Evolutionary conservation across 2,329 filamentous ascomycete genomes (phyloP), one percentile per base, ranked within the genome.

Genomic region (Microdochium paspali): DNA sequence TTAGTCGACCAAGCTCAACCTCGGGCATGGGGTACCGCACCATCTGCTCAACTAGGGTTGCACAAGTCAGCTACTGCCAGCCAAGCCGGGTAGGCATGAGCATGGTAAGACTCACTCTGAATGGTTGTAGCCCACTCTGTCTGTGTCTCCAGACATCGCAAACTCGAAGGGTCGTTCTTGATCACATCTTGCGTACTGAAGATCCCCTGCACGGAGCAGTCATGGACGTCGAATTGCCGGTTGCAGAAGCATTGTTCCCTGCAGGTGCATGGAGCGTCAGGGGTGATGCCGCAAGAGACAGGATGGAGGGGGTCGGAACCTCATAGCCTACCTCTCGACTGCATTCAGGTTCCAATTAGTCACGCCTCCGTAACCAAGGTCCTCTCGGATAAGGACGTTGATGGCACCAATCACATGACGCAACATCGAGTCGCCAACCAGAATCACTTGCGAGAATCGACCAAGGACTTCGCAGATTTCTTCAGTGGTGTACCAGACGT

Each of bases 371-470:
- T 72, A 73, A 6, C 70, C 70, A 24, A 74, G 51, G 53, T 74
- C 65, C 50, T 69, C 67, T 6, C 70, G 58, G 26, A 73, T 53
- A 31, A 73, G 55, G 5, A 73, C 63, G 49, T 73, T 73, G 46
- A 74, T 53, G 35, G 69, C 69, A 1, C 70, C 71, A 28, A 71
- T 67, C 12, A 73, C 63, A 55, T 74, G 71, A 35, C 70, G 60
- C 53, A 73, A 55, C 70, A 74, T 73, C 13, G 69, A 73, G 51
- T 73, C 70, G 3, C 69, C 71, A 5, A 71, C 58, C n/a, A 73
- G 54, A 35, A 73, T 56, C 30, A 74, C 66, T 48, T 70, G 71
- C 20, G 70, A 67, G 51, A 71, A 74, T 3, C 70, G 60, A 13
- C 61, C 61, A 12, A 73, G 52, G 26, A 73, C 69, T 47, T 69